phyloP scores from a whole-genome alignment of 441 rosid species.

The Breynia disticha region DNA sequence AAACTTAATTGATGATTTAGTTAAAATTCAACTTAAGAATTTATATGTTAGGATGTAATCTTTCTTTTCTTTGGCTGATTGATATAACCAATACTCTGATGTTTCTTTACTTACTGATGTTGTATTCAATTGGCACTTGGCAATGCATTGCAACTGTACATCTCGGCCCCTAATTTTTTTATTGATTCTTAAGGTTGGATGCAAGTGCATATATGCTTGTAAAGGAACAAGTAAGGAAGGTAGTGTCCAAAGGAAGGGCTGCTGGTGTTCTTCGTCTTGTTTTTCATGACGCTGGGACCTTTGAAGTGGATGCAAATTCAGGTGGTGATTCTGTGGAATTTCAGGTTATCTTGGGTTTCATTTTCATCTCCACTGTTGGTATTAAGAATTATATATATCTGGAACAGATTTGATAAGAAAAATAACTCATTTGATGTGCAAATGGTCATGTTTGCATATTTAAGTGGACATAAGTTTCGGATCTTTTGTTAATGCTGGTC shows the following conservation, averaged over 20 bases:
- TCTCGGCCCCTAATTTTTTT: slow-evolving; percentile 1
- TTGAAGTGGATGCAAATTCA: slow-evolving; percentile 40
- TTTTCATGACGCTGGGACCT: slow-evolving; percentile 96
- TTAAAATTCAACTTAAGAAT: background rate
- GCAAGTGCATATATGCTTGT: slow-evolving; percentile 19
- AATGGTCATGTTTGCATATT: no score
- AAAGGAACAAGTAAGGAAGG: slow-evolving; percentile 54
- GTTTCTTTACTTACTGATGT: background rate
- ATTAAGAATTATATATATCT: background rate
- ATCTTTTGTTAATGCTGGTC: no score
- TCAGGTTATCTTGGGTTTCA: background rate
- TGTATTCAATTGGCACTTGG: background rate
- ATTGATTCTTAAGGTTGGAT: slow-evolving; percentile 22
- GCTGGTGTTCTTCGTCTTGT: slow-evolving; percentile 93
- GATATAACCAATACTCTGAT: background rate
- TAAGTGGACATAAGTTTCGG: no score
- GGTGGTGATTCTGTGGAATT: slow-evolving; percentile 26
- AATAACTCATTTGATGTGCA: no score
- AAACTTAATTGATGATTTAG: background rate
- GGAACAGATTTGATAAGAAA: no score
- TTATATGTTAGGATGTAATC: background rate
- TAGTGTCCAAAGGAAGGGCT: slow-evolving; percentile 71
- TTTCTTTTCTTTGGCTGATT: background rate
- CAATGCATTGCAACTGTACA: background rate
- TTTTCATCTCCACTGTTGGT: background rate